Base-by-base conservation (phyloP, 2,329 filamentous ascomycete species). In the Calycina herbarum region DNA sequence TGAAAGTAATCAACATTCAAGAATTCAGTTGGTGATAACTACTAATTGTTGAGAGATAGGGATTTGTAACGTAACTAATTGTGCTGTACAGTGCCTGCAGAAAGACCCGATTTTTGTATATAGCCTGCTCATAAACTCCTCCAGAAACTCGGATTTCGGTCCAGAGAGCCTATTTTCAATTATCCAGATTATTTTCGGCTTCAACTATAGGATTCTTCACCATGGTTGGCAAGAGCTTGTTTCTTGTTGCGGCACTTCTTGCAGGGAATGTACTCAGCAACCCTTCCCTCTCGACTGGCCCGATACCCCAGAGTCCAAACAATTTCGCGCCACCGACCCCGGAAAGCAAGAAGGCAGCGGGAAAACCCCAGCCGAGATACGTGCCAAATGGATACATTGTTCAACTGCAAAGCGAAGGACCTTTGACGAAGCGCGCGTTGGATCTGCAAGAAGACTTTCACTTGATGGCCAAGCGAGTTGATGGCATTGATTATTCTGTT, bases 361-460 rank as follows among this genome's bases (percentile, higher is more conserved):
- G 48, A 13, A 54, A 54, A 54, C 48, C 48, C 48, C 48, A 54
- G 20, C 48, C 48, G 20, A 27, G 20, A 54, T 54, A 27, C 13
- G 48, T 54, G 3, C 48, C 48, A 10, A 54, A 54, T 54, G 48
- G 48, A 27, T 54, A 54, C 24, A 54, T 54, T 13, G 48, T 54
- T 54, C 48, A 54, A 54, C 20, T 54, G 48, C 48, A 27, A 54
- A 27, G 20, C 48, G 20, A 54, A 13, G 48, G 20, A 13, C 20
- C 48, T 13, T 54, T 54, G 20, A 24, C 48, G 20, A 54, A 54
- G 48, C 48, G 48, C 48, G 48, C 48, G 8, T 24, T 54, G 48
- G 48, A 54, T 24, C 20, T 54, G 24, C 48, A 54, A 24, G 48
- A 54, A 27, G 48, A 54, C n/a, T 54, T 54, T 54, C 48, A 54